Percentiles rank a stretch among this genome's conserved stretches.
Evolutionary conservation across 129 eudicot genomes (phyloP).

Genomic region (Tanacetum coccineum): DNA sequence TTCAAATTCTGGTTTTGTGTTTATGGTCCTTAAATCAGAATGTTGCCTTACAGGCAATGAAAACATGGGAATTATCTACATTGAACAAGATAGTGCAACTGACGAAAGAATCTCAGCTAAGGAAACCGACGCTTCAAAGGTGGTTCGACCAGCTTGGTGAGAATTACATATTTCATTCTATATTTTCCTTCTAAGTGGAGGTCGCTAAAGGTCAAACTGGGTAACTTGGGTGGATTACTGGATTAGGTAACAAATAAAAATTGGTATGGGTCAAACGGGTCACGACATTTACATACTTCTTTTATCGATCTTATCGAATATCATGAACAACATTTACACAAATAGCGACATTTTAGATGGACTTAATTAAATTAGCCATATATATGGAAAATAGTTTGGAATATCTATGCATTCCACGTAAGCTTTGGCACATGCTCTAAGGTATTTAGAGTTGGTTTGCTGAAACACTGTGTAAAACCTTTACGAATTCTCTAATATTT

Average conservation of each 20-base stretch:
- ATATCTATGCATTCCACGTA: too few species aligned
- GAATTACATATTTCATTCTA: constrained; percentile 30
- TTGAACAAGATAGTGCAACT: constrained; percentile 80
- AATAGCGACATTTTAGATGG: not conserved
- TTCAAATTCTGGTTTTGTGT: not conserved
- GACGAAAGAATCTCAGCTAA: constrained; percentile 87
- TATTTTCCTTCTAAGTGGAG: too few species aligned
- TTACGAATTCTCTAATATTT: too few species aligned
- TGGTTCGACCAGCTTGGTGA: constrained; percentile 99
- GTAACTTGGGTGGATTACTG: too few species aligned
- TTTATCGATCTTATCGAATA: constrained; percentile 66
- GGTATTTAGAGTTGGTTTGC: too few species aligned
- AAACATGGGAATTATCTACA: constrained; percentile 93
- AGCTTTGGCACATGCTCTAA: too few species aligned
- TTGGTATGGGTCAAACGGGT: too few species aligned
- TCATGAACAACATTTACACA: constrained; percentile 16
- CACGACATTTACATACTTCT: too few species aligned
- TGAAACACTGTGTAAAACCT: too few species aligned
- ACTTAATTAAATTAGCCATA: not conserved
- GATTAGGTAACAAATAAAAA: too few species aligned
- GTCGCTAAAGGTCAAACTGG: too few species aligned
- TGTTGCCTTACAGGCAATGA: constrained; percentile 53
- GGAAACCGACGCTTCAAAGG: constrained; percentile 88
- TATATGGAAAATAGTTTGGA: too few species aligned
- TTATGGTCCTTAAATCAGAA: constrained; percentile 11